Conservation (phyloP, 129 eudicot genomes). For the Logfia minima region DNA sequence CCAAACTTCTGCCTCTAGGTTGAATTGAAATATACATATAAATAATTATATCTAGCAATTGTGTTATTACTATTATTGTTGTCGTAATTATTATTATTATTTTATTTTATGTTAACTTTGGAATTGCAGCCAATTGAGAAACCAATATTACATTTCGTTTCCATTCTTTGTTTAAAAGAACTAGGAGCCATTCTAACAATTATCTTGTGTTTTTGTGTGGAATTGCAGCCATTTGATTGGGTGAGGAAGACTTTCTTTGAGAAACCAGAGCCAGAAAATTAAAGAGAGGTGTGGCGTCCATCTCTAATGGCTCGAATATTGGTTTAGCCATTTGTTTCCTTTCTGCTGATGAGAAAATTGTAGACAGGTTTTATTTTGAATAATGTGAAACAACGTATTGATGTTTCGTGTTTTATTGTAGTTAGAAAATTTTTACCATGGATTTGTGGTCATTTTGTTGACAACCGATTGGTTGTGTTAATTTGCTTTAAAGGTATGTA, state of each 20-base stretch:
- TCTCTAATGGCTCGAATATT: slow-evolving; percentile 21
- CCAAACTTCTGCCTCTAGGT: no score
- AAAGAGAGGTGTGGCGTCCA: slow-evolving; percentile 14
- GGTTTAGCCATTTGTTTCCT: slow-evolving; percentile 28
- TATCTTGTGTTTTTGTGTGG: neutral
- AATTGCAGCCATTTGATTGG: slow-evolving; percentile 48
- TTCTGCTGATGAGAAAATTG: slow-evolving; percentile 38
- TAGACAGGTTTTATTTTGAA: slow-evolving; percentile 34
- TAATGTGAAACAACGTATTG: neutral
- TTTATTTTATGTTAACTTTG: no score
- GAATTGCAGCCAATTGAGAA: no score
- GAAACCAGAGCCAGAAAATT: slow-evolving; percentile 40
- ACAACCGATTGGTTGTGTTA: neutral
- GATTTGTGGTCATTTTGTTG: neutral
- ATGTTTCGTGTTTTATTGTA: neutral
- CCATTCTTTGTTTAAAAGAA: neutral
- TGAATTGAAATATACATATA: no score
- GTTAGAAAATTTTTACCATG: neutral
- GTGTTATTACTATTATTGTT: no score
- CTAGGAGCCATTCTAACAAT: neutral
- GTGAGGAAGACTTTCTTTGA: slow-evolving; percentile 48
- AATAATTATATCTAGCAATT: no score
- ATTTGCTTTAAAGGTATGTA: neutral
- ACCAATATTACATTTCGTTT: no score
- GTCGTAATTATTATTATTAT: no score